Evolutionary conservation across 495 filamentous ascomycete species (phyloP), one percentile per base, ranked within the genome.

Genomic region (Lasiosphaeria hispida): DNA sequence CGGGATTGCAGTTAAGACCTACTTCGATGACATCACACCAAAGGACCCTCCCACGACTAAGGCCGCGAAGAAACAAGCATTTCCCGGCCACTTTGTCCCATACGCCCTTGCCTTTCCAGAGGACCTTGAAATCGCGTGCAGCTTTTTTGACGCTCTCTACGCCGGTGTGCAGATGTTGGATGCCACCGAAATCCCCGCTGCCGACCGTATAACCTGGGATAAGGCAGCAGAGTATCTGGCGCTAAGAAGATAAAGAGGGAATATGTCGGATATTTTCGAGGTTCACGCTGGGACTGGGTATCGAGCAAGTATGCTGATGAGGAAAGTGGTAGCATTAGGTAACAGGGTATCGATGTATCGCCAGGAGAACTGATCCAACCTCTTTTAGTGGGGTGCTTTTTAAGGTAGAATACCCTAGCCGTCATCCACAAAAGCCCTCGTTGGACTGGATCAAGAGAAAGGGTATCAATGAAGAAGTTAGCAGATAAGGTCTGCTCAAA

Each of bases 1-100:
- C 33, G 92, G 91, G 14, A 94, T 97, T 65, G 91, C 91, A 3
- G 89, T 94, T 19, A 92, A 95, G 71, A 92, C 89, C 6, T 93
- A 95, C 69, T 81, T 99, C 17, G 95, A 99, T 65, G 93, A 97
- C 52, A 75, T 82, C 23, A 73, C 84, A 42, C 81, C 84, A 5
- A 75, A 80, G 9, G 85, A 87, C 23, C 81, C 82, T 5, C 76
- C 83, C 10, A 79, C 83, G 10, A 80, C 82, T 51, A 85, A 86
- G 39, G 85, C 83, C 56, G 66, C 70, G 8, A 85, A 86, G 69
- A 84, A 76, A 45, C 62, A 72, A 38, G 63, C 72, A 1, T 80
- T 90, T 61, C 83, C 86, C 19, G 77, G 72, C 3, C 89, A 82
- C 72, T 93, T 69, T 57, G 71, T 97, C 63, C 88, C 88, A 13